Conservation (phyloP, 2,329 filamentous ascomycete genomes). For the Apiospora sp. region DNA sequence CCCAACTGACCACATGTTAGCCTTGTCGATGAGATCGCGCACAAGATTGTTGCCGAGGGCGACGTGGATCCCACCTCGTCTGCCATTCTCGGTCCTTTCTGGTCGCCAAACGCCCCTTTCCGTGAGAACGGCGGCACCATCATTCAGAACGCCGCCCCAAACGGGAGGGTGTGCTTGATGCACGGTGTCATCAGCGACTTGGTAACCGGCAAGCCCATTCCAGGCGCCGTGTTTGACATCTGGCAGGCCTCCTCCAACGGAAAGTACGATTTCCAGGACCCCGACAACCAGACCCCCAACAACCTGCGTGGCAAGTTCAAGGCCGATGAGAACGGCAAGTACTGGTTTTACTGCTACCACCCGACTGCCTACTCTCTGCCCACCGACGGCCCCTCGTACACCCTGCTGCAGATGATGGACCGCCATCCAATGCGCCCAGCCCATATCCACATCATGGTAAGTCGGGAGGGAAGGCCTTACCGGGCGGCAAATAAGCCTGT, state of each 20-base stretch:
- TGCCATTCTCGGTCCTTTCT: constrained; percentile 80
- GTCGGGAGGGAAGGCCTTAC: constrained; percentile 25
- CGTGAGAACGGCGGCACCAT: constrained; percentile 71
- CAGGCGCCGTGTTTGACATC: constrained; percentile 75
- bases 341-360: constrained; percentile 78
- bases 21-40: constrained; percentile 72
- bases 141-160: constrained; percentile 66
- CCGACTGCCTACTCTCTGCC: constrained; percentile 78
- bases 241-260: constrained; percentile 81
- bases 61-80: constrained; percentile 73
- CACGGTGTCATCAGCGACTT: constrained; percentile 67
- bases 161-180: constrained; percentile 70
- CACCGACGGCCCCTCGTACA: constrained; percentile 61
- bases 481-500: background rate
- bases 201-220: constrained; percentile 62
- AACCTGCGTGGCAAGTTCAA: constrained; percentile 81
- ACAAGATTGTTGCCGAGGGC: constrained; percentile 69
- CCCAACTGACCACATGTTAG: constrained; percentile 42
- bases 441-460: constrained; percentile 60
- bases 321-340: constrained; percentile 73
- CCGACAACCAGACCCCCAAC: constrained; percentile 73
- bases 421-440: constrained; percentile 58
- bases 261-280: constrained; percentile 80
- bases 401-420: constrained; percentile 55
- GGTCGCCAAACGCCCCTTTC: constrained; percentile 78